Base-by-base conservation (phyloP, 2,329 filamentous ascomycete genomes). In the Myriosclerotinia curreyana region DNA sequence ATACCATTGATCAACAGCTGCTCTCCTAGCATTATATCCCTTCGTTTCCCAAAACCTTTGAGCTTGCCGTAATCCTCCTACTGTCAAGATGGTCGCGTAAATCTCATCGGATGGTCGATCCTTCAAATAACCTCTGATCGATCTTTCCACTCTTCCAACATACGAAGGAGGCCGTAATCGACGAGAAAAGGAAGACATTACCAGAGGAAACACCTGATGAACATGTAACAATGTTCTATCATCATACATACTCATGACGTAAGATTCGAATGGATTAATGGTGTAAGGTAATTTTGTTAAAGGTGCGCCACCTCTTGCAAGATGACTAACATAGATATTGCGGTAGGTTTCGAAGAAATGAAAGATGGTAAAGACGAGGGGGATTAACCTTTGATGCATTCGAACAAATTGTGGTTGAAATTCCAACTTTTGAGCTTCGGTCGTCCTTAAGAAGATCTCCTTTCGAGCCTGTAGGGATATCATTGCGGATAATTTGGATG, bases 331-430 rank as follows among this genome's bases (percentile, higher is more conserved):
- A 68, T 88, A 84, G 3, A 86, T 76, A 48, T 79, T 80, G 65
- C 86, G 82, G 71, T 86, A 87, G 0, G 79, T 85, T 72, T 88
- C 86, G 71, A 88, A 88, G 71, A 88, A 88, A 72, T 88, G 86
- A 68, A 88, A 88, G 31, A 87, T 78, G 15, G 85, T 87, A 68
- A 88, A 88, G 20, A 88, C 78, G 9, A 87, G 73, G 1, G 86
- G 86, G 63, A 87, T 86, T 11, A 88, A 76, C 58, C 86, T 81
- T 66, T 84, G 83, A 55, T 85, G 83, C 86, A 88, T 88, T 17
- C 86, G 80, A 73, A 85, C 83, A 67, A 81, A 78, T 71, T 88
- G 85, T 0, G 83, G 81, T 22, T 83, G 82, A 69, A 88, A 88
- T 55, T 85, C 83, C 25, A 74, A 72, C 64, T 79, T 80, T 71